Evolutionary conservation across 257 asterid genomes (phyloP).

Genomic region (Solanum habrochaites): DNA sequence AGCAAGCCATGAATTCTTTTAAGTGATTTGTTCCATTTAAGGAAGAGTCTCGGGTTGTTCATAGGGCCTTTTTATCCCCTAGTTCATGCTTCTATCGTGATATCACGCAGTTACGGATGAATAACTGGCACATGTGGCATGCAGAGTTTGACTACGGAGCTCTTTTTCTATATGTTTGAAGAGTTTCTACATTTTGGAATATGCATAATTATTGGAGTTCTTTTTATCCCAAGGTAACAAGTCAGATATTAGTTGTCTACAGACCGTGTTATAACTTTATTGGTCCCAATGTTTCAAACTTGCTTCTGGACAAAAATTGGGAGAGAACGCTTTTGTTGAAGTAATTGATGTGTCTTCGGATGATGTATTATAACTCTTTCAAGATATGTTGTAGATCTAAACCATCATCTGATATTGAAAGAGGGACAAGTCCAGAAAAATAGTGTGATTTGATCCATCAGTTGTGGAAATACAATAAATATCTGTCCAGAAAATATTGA

Average conservation of each 20-base stretch:
- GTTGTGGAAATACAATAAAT: no score
- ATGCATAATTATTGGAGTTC: not conserved
- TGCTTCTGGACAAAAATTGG: no score
- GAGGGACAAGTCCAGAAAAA: no score
- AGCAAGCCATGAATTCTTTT: not conserved
- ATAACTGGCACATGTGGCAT: not conserved
- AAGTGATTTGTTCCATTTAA: not conserved
- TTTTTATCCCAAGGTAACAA: not conserved
- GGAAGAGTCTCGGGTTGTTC: not conserved
- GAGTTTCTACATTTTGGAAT: not conserved
- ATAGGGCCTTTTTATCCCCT: not conserved
- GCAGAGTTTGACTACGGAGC: not conserved
- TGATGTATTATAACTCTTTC: no score
- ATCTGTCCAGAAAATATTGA: no score
- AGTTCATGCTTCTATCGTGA: not conserved
- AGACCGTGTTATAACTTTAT: no score
- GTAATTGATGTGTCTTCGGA: no score
- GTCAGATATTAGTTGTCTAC: not conserved
- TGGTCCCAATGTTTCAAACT: not conserved
- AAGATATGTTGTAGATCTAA: no score
- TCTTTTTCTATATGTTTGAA: not conserved
- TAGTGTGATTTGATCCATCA: no score
- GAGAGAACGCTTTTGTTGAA: no score
- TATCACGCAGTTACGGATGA: not conserved
- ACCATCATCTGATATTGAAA: no score